These are phyloP conservation scores for Gymnopus androsaceus DNA, from an alignment of 1,284 basidiomycete genomes.

Conservation along the genomic window DNA sequence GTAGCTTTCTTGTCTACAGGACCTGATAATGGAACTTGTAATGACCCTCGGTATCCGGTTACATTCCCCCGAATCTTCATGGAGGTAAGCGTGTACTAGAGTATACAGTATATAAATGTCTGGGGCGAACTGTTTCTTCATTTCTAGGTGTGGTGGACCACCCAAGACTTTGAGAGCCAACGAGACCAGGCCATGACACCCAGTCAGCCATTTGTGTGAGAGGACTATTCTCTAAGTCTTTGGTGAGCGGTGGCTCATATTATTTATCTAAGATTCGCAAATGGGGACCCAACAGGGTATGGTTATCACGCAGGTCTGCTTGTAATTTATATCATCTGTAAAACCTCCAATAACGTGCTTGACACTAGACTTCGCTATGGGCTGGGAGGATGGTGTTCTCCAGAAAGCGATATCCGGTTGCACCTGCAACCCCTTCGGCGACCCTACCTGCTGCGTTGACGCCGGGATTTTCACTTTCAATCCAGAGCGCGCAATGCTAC, in stretches of 20 bases:
- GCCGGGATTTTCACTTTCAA: slow-evolving; percentile 39
- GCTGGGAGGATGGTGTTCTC: slow-evolving; percentile 48
- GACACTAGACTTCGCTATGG: slow-evolving; percentile 47
- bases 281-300: slow-evolving; percentile 51
- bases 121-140: slow-evolving; percentile 62
- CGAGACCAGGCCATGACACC: slow-evolving; percentile 40
- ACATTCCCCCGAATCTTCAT: slow-evolving; percentile 46
- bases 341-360: background rate
- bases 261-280: slow-evolving; percentile 32
- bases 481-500: slow-evolving; percentile 31
- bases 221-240: background rate
- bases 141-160: slow-evolving; percentile 42
- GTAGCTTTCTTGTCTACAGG: slow-evolving; percentile 45
- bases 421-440: slow-evolving; percentile 39
- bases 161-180: slow-evolving; percentile 35
- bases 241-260: no score
- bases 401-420: slow-evolving; percentile 46
- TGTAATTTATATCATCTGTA: background rate
- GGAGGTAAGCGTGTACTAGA: slow-evolving; percentile 31
- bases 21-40: slow-evolving; percentile 45
- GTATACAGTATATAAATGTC: slow-evolving; percentile 53
- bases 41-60: slow-evolving; percentile 41
- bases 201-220: slow-evolving; percentile 48
- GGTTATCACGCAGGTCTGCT: slow-evolving; percentile 47
- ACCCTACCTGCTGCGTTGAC: slow-evolving; percentile 34